Evolutionary conservation across 176 grass and related monocot species (phyloP), one percentile per base, ranked within the genome.

Genomic region (Canna indica): DNA sequence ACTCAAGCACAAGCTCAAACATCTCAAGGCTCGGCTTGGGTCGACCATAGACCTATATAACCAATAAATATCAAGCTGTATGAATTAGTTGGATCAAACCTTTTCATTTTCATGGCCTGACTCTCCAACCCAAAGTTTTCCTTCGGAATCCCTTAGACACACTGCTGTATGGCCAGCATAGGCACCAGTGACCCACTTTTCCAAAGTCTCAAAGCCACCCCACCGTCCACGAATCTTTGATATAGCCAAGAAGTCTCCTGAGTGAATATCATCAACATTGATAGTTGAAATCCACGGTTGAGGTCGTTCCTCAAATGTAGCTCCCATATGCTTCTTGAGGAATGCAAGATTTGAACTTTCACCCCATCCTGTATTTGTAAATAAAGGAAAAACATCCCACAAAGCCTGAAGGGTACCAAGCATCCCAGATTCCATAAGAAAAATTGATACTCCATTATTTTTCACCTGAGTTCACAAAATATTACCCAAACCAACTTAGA

Each of bases 161-260:
- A 97, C 84, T 22, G 94, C 88, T 31, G 82, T 87, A 64, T 97
- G 94, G 35, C 94, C 94, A 36, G 94, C 94, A 81, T 87, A 97
- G 36, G 94, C 86, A 52, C 94, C 94, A 50, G 89, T 99, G 59
- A 99, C 89, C 94, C 94, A 99, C 78, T 99, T 99, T 80, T 99
- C 94, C 30, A 99, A 70, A 20, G 89, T 90, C 80, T 99, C 89
- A 24, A 99, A 99, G 77, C 89, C 94, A 60, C 94, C 94, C 94
- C 94, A 93, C 5, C 89, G 88, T 5, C 94, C 94, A 77, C 90
- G 87, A 46, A 99, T 90, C 67, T 99, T 99, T 16, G 94, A 99
- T 75, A 99, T 78, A 70, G 72, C 86, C 72, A 99, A 80, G 46
- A 99, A 90, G 73, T 99, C 94, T 27, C 94, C 94, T 48, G 89